A percentile compares a stretch with the other conserved stretches of the same genome.
phyloP scores from a whole-genome alignment of 1,284 basidiomycete genomes.

The Ceratobasidium sp. region DNA sequence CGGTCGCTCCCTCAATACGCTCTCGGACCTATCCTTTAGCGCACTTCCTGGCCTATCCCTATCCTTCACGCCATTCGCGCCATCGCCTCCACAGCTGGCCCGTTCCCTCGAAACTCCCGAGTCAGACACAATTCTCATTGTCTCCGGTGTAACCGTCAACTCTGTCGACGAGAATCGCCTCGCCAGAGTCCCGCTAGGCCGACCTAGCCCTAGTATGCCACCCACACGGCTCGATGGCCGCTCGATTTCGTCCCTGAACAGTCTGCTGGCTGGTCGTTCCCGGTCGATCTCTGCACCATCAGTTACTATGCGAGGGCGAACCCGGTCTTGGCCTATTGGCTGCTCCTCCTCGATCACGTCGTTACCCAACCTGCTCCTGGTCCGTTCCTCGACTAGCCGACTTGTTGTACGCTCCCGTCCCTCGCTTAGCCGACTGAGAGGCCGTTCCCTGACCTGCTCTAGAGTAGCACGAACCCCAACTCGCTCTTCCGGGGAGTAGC shows the following conservation, averaged over 20 bases:
- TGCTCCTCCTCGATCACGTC: conserved; percentile 28
- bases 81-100: too few species aligned
- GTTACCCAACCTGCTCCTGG: conserved; percentile 12
- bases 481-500: conserved; percentile 16
- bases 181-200: conserved; percentile 26
- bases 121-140: conserved; percentile 23
- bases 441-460: conserved; percentile 14
- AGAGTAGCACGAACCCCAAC: neutral
- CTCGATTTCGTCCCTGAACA: conserved; percentile 34
- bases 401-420: conserved; percentile 7
- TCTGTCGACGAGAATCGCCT: conserved; percentile 27
- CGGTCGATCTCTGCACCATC: conserved; percentile 16
- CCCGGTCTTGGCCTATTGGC: neutral
- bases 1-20: conserved; percentile 7
- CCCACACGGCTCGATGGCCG: conserved; percentile 29
- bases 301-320: neutral
- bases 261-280: conserved; percentile 29
- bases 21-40: conserved; percentile 1
- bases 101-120: conserved; percentile 15
- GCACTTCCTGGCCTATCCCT: conserved; percentile 13
- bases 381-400: conserved; percentile 1
- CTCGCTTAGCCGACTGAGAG: conserved; percentile 30
- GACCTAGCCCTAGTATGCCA: conserved; percentile 32
- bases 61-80: neutral
- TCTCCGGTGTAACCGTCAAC: conserved; percentile 12